Conservation (phyloP, 352 stramenopile species). For the Globisporangium recalcitrans region DNA sequence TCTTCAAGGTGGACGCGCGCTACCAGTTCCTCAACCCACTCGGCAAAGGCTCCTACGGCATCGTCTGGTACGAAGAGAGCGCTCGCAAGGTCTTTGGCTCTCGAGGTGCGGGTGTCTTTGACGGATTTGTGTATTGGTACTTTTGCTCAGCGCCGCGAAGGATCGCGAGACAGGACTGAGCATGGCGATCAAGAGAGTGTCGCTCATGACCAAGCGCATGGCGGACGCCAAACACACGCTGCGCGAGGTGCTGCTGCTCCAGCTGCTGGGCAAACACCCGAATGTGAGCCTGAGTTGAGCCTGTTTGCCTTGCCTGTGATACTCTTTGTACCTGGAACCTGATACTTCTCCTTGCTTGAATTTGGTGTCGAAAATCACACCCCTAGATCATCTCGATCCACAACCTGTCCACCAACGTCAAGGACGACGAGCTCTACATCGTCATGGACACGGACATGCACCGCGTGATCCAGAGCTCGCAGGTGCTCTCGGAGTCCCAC, state of each 20-base stretch:
- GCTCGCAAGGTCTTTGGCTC: too few species aligned
- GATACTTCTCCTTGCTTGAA: background rate
- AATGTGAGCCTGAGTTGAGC: conserved; percentile 36
- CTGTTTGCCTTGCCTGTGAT: background rate
- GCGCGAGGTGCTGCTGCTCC: conserved; percentile 84
- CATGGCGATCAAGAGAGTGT: conserved; percentile 91
- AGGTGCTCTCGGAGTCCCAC: conserved; percentile 64
- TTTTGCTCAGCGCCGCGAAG: conserved; percentile 54
- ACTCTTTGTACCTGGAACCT: background rate
- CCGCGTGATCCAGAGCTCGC: conserved; percentile 80
- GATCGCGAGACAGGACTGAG: conserved; percentile 67
- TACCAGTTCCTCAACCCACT: conserved; percentile 87
- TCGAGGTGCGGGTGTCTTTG: too few species aligned
- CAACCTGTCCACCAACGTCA: conserved; percentile 80
- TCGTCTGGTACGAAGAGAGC: conserved; percentile 85
- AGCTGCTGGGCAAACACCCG: conserved; percentile 81
- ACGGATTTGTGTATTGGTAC: too few species aligned
- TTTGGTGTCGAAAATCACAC: background rate
- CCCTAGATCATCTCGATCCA: conserved; percentile 77
- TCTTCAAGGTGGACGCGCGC: conserved; percentile 77
- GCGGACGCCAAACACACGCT: conserved; percentile 86
- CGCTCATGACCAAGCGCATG: conserved; percentile 77
- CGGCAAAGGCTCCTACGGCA: conserved; percentile 89
- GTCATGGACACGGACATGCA: conserved; percentile 93
- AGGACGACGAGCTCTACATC: conserved; percentile 93